These are phyloP conservation scores for Ashbya aceris DNA, from an alignment of 1,139 yeast species.

Conservation along the genomic window DNA sequence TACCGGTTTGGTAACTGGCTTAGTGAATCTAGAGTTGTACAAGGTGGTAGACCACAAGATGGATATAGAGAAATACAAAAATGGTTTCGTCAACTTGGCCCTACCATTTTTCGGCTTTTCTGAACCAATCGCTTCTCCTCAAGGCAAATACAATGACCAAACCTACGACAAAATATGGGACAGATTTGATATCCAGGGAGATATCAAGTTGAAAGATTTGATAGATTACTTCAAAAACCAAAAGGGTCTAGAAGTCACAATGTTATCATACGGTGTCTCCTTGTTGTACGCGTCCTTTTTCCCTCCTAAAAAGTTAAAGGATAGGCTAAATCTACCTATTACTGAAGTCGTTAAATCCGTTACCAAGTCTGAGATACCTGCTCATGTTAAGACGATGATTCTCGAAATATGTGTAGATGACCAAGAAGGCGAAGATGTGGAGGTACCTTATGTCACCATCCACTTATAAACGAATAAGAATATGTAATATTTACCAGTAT, in stretches of 20 bases:
- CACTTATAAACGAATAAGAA: constrained; percentile 29
- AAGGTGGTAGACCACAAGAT: constrained; percentile 70
- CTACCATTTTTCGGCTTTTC: constrained; percentile 95
- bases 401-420: constrained; percentile 93
- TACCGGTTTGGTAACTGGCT: constrained; percentile 91
- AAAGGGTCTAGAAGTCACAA: constrained; percentile 79
- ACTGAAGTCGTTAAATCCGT: constrained; percentile 72
- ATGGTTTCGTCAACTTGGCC: constrained; percentile 90
- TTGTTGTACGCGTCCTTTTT: constrained; percentile 86
- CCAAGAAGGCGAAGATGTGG: constrained; percentile 87
- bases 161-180: constrained; percentile 91
- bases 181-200: constrained; percentile 73
- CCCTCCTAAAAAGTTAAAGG: constrained; percentile 83
- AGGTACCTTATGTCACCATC: constrained; percentile 75
- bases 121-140: constrained; percentile 83
- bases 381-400: constrained; percentile 64
- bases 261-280: constrained; percentile 89
- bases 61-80: constrained; percentile 81
- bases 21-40: constrained; percentile 84
- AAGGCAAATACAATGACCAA: constrained; percentile 73
- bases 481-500: constrained; percentile 37
- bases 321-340: constrained; percentile 57
- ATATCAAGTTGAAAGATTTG: constrained; percentile 67
- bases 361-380: constrained; percentile 75
- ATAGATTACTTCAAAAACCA: constrained; percentile 67